phyloP scores from a whole-genome alignment of 768 basidiomycete species.

The Tylopilus intermedius region DNA sequence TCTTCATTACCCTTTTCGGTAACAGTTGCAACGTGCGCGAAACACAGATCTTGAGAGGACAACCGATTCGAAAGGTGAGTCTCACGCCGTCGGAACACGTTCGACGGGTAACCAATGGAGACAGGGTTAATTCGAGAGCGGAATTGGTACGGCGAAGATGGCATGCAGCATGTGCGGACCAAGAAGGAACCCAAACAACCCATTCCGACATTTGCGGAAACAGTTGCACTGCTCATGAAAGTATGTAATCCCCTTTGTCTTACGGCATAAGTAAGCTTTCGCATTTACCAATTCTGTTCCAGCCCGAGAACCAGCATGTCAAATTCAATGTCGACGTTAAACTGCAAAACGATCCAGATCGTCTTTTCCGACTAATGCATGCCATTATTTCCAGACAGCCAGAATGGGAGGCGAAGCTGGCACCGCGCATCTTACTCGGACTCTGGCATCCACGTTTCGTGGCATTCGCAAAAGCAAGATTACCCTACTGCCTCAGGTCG shows the following conservation, averaged over 20 bases:
- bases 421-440: slow-evolving; percentile 75
- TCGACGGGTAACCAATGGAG: slow-evolving; percentile 19
- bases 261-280: slow-evolving; percentile 10
- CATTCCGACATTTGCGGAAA: slow-evolving; percentile 88
- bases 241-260: slow-evolving; percentile 34
- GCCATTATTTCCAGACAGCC: slow-evolving; percentile 55
- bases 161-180: slow-evolving; percentile 77
- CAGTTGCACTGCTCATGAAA: slow-evolving; percentile 73
- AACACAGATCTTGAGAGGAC: slow-evolving; percentile 65
- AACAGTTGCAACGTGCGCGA: slow-evolving; percentile 22
- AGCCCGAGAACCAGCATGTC: slow-evolving; percentile 74
- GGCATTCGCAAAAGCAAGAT: slow-evolving; percentile 59
- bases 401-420: slow-evolving; percentile 70
- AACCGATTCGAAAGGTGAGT: slow-evolving; percentile 66
- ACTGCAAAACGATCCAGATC: slow-evolving; percentile 82
- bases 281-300: neutral
- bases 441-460: slow-evolving; percentile 93
- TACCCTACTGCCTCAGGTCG: slow-evolving; percentile 81
- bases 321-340: slow-evolving; percentile 92
- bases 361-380: slow-evolving; percentile 80
- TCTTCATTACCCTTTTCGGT: slow-evolving; percentile 21
- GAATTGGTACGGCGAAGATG: slow-evolving; percentile 64
- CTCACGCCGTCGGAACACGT: slow-evolving; percentile 18
- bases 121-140: slow-evolving; percentile 65
- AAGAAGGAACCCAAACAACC: slow-evolving; percentile 74